These are phyloP conservation scores for Coemansia erecta DNA, from an alignment of 192 early-diverging fungal species.

Conservation along the genomic window DNA sequence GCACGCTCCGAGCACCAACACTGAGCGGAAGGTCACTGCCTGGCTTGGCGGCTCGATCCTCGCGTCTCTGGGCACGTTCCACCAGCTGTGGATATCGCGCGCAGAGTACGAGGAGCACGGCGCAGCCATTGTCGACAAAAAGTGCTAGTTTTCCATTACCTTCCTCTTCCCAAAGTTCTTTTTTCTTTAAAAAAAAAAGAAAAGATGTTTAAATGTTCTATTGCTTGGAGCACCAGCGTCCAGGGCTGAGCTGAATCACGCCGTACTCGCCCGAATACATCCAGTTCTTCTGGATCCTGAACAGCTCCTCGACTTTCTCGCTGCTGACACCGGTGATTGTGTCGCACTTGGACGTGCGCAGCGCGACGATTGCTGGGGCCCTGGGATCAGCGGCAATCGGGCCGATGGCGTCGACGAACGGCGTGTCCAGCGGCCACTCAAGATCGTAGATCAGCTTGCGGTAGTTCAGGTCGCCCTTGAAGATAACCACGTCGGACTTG, in stretches of 20 bases:
- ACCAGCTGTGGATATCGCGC: constrained; percentile 97
- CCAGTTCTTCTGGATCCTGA: constrained; percentile 56
- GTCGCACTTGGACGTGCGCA: constrained; percentile 90
- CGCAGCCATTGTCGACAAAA: constrained; percentile 81
- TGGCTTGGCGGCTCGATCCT: constrained; percentile 98
- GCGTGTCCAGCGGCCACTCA: constrained; percentile 78
- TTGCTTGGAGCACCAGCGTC: constrained; percentile 24
- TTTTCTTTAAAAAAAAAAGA: too few species aligned
- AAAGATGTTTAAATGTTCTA: too few species aligned
- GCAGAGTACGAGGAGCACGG: constrained; percentile 93
- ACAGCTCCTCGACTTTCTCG: constrained; percentile 44
- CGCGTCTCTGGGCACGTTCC: constrained; percentile 93
- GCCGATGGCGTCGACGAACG: constrained; percentile 84
- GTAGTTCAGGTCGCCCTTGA: constrained; percentile 98
- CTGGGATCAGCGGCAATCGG: constrained; percentile 54
- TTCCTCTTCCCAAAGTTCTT: background rate
- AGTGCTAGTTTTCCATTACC: constrained; percentile 59
- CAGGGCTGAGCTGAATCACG: constrained; percentile 56
- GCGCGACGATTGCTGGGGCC: constrained; percentile 65
- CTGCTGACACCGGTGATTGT: constrained; percentile 67
- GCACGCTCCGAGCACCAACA: constrained; percentile 69
- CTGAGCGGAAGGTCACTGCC: constrained; percentile 87
- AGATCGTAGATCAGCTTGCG: constrained; percentile 93
- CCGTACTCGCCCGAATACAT: constrained; percentile 71
- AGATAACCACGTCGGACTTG: constrained; percentile 70